These are phyloP conservation scores for Boletus sp. DNA, from an alignment of 1,284 basidiomycete species.

Conservation along the genomic window DNA sequence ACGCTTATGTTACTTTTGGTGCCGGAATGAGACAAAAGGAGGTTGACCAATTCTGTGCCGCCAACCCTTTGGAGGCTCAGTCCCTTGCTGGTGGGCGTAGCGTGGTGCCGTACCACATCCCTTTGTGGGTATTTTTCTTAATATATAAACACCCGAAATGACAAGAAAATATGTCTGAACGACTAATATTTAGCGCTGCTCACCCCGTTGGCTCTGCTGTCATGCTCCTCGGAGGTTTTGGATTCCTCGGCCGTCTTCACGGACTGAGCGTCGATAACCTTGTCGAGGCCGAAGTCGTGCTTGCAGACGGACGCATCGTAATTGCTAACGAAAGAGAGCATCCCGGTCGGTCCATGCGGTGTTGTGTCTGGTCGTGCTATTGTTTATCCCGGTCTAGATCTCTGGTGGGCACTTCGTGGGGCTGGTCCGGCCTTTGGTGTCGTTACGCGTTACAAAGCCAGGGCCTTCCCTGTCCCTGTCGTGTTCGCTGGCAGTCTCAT, in stretches of 20 bases:
- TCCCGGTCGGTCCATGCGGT: constrained; percentile 43
- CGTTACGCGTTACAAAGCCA: constrained; percentile 82
- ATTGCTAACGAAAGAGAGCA: constrained; percentile 64
- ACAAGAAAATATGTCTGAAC: background rate
- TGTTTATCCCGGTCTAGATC: constrained; percentile 40
- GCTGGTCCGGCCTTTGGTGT: constrained; percentile 83
- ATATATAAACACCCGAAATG: background rate
- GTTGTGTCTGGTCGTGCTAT: background rate
- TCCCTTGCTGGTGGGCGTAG: constrained; percentile 46
- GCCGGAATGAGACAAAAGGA: constrained; percentile 80
- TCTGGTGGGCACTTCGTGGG: constrained; percentile 90
- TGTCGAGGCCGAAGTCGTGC: constrained; percentile 81
- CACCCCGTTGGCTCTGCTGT: constrained; percentile 78
- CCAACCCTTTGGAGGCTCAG: constrained; percentile 60
- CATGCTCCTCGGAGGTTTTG: constrained; percentile 86
- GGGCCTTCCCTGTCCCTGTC: constrained; percentile 81
- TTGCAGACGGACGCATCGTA: constrained; percentile 75
- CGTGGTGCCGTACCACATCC: constrained; percentile 78
- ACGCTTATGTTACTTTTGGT: constrained; percentile 78
- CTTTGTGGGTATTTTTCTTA: constrained; percentile 59
- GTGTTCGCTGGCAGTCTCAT: constrained; percentile 89
- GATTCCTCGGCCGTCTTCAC: constrained; percentile 78
- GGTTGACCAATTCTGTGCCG: constrained; percentile 71
- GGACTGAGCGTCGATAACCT: constrained; percentile 85
- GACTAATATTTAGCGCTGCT: constrained; percentile 47